phyloP scores from a whole-genome alignment of 495 filamentous ascomycete genomes.

The Daldinia decipiens region DNA sequence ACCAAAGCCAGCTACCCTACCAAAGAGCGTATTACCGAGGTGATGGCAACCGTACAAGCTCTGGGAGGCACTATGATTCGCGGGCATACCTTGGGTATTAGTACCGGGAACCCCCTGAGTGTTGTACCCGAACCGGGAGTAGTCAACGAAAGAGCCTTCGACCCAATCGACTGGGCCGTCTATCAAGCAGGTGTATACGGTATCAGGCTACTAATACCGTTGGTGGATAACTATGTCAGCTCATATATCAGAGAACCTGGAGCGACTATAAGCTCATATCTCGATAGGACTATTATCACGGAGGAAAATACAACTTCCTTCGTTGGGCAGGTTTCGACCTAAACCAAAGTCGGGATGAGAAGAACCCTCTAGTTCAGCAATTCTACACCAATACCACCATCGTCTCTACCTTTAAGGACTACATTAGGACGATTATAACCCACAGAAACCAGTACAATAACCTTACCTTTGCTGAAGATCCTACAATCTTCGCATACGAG shows the following conservation, averaged over 20 bases:
- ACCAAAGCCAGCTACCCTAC: slow-evolving; percentile 64
- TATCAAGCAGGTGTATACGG: slow-evolving; percentile 63
- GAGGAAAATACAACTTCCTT: slow-evolving; percentile 67
- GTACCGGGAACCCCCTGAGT: slow-evolving; percentile 63
- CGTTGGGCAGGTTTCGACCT: slow-evolving; percentile 64
- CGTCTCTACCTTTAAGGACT: slow-evolving; percentile 61
- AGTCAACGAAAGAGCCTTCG: slow-evolving; percentile 61
- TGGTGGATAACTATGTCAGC: slow-evolving; percentile 60
- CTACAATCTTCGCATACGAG: slow-evolving; percentile 66
- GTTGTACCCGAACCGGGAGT: slow-evolving; percentile 57
- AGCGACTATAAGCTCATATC: slow-evolving; percentile 23
- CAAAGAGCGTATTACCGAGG: slow-evolving; percentile 62
- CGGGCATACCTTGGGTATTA: slow-evolving; percentile 64
- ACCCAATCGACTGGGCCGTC: slow-evolving; percentile 64
- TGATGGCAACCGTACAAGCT: slow-evolving; percentile 62
- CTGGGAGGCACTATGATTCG: slow-evolving; percentile 64
- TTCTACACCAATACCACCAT: slow-evolving; percentile 65
- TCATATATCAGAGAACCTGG: slow-evolving; percentile 7
- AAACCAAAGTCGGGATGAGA: slow-evolving; percentile 46
- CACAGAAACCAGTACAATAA: slow-evolving; percentile 66
- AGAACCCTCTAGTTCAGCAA: slow-evolving; percentile 56
- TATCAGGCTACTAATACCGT: slow-evolving; percentile 59
- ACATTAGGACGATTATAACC: slow-evolving; percentile 60
- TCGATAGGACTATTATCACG: slow-evolving; percentile 66
- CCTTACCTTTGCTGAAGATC: slow-evolving; percentile 64